Evolutionary conservation across 257 asterid species (phyloP).

Genomic region (Misopates orontium): DNA sequence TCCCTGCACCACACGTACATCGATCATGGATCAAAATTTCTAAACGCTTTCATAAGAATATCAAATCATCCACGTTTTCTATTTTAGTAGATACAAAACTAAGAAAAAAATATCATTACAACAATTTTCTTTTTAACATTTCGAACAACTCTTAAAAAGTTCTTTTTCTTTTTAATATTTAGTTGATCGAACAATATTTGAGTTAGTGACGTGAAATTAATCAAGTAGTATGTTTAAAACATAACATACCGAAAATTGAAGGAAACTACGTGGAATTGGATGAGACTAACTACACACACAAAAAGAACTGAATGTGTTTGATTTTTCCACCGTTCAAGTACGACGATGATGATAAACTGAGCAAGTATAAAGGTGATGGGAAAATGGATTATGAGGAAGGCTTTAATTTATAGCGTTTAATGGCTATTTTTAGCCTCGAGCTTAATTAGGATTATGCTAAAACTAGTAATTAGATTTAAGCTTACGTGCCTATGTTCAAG

Average conservation of each 20-base stretch:
- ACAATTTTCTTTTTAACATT: too few relatives aligned
- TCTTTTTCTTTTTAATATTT: too few relatives aligned
- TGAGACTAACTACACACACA: not conserved
- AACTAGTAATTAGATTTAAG: conserved; percentile 20
- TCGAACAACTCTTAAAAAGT: too few relatives aligned
- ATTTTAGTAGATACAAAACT: too few relatives aligned
- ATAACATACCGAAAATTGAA: not conserved
- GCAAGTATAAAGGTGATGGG: conserved; percentile 20
- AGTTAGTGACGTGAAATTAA: too few relatives aligned
- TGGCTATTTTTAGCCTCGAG: conserved; percentile 15
- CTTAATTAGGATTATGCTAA: conserved; percentile 9
- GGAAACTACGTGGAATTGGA: not conserved
- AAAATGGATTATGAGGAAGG: not conserved
- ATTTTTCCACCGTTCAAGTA: conserved; percentile 19
- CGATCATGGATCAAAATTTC: too few relatives aligned
- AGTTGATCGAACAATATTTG: too few relatives aligned
- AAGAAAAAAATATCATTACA: too few relatives aligned
- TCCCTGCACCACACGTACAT: conserved; percentile 25
- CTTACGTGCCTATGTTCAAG: not conserved
- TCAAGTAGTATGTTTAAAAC: not conserved
- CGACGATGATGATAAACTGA: conserved; percentile 6
- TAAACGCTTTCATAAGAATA: too few relatives aligned
- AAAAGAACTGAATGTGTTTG: not conserved
- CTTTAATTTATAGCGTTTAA: conserved; percentile 35
- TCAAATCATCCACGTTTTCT: too few relatives aligned